phyloP scores from a whole-genome alignment of 73 alveolate genomes.

The Stentor roeselii region DNA sequence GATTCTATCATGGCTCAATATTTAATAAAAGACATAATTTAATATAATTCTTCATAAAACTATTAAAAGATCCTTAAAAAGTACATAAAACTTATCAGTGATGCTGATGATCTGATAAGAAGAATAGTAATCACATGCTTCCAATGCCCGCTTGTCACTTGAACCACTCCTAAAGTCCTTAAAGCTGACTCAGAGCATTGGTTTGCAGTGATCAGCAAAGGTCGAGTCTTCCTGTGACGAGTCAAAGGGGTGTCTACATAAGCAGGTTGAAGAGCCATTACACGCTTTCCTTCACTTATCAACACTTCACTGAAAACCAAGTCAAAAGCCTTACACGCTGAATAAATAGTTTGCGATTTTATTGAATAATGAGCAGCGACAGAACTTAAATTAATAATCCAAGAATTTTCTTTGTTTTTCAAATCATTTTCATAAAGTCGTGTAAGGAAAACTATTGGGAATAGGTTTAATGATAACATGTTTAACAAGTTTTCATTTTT shows the following conservation, averaged over 20 bases:
- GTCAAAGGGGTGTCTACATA: background rate
- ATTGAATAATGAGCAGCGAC: background rate
- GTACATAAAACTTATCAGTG: no score
- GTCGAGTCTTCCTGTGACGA: background rate
- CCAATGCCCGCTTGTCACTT: slow-evolving; percentile 16
- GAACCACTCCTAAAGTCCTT: background rate
- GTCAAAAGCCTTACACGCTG: background rate
- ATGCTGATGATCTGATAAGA: no score
- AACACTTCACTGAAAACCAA: background rate
- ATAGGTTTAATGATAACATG: background rate
- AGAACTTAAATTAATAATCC: slow-evolving; percentile 17
- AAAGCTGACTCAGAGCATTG: background rate
- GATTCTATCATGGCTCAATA: no score
- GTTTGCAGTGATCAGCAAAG: background rate
- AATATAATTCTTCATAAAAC: no score
- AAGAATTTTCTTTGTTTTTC: background rate
- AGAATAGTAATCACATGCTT: no score
- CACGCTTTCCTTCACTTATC: background rate
- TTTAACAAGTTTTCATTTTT: background rate
- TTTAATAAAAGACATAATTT: no score
- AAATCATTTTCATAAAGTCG: background rate
- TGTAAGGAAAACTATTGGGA: background rate
- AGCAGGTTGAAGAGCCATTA: background rate
- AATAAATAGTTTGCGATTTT: background rate
- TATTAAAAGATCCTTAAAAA: no score